phyloP scores from a whole-genome alignment of 108 stramenopile genomes.

The Nitzschia inconspicua region DNA sequence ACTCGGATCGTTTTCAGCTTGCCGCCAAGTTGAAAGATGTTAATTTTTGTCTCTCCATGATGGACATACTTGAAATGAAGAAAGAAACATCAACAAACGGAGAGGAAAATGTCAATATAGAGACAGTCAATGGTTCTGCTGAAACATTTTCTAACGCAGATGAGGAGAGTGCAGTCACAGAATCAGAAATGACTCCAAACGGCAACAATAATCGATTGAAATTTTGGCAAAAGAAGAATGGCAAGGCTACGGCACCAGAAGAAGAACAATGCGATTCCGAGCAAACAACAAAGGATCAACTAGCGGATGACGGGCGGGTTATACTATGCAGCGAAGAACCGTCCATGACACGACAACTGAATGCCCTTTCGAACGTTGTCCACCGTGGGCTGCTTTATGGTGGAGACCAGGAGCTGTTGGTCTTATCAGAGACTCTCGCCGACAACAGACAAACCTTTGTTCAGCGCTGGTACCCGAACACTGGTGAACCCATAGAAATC shows the following conservation, averaged over 20 bases:
- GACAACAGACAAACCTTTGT: constrained; percentile 72
- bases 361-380: constrained; percentile 79
- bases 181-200: constrained; percentile 23
- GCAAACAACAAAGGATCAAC: neutral
- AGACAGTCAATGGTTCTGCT: neutral
- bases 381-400: constrained; percentile 76
- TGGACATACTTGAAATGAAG: constrained; percentile 62
- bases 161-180: constrained; percentile 9
- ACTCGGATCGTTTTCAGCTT: constrained; percentile 40
- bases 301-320: constrained; percentile 59
- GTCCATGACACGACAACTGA: constrained; percentile 83
- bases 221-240: constrained; percentile 35
- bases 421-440: constrained; percentile 74
- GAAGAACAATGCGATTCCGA: constrained; percentile 7
- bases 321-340: constrained; percentile 74
- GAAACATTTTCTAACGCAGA: too few relatives aligned
- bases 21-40: constrained; percentile 62
- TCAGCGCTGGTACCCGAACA: constrained; percentile 75
- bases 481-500: constrained; percentile 3
- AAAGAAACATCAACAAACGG: constrained; percentile 1
- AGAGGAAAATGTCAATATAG: neutral
- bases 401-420: constrained; percentile 75
- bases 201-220: constrained; percentile 9
- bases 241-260: constrained; percentile 22
- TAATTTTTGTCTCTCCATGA: constrained; percentile 80